A percentile compares a stretch with the other conserved stretches of the same genome.
phyloP scores from a whole-genome alignment of 306 rosid species.

The Acacia melanoxylon region DNA sequence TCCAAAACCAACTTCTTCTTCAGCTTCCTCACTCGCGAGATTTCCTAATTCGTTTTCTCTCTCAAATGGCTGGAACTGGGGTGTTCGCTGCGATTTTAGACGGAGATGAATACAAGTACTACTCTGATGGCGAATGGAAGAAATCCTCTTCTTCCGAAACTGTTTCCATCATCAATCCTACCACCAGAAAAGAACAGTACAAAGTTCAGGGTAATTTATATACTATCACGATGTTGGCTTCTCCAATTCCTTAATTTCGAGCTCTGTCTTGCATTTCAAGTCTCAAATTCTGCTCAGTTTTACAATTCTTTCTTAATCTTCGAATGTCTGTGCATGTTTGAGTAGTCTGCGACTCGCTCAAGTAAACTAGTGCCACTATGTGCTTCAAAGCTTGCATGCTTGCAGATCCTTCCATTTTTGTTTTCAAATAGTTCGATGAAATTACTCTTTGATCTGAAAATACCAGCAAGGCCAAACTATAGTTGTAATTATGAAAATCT shows the following conservation, averaged over 20 bases:
- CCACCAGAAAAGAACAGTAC: slow-evolving; percentile 82
- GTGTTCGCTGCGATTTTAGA: slow-evolving; percentile 72
- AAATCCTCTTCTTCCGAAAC: slow-evolving; percentile 73
- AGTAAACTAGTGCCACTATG: not conserved
- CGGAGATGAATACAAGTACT: slow-evolving; percentile 82
- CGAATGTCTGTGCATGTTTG: not conserved
- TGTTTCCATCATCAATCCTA: slow-evolving; percentile 87
- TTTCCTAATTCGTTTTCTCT: not conserved
- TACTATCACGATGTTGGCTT: not conserved
- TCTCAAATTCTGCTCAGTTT: not conserved
- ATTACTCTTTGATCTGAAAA: not conserved
- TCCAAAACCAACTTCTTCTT: not conserved
- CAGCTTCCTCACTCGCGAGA: not conserved
- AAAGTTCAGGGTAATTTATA: slow-evolving; percentile 79
- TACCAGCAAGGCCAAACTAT: not conserved
- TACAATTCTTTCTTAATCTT: not conserved
- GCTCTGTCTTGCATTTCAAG: not conserved
- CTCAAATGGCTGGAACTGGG: slow-evolving; percentile 49
- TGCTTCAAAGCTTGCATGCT: not conserved
- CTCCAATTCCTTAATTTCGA: not conserved
- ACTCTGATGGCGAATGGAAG: slow-evolving; percentile 88
- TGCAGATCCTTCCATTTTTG: not conserved
- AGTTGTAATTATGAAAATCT: not conserved
- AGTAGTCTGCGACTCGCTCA: not conserved
- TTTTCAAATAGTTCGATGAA: not conserved